Conservation (phyloP, 345 rosid species). For the Corchorus olitorius region DNA sequence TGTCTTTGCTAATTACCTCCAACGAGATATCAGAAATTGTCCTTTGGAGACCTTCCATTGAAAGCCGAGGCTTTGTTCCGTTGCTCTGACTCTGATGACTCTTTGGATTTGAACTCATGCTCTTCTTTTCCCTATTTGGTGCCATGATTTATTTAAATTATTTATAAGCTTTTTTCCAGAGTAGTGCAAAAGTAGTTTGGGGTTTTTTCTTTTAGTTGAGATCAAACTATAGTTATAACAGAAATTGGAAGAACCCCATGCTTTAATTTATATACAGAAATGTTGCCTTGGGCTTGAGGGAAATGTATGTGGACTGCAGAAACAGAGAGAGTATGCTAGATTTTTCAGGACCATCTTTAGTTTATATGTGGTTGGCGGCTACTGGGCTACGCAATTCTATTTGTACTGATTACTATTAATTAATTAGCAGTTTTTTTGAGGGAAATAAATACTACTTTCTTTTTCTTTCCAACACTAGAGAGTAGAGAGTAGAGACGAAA, state of each 20-base stretch:
- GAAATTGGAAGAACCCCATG: neutral
- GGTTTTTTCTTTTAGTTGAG: too few species aligned
- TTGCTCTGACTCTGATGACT: neutral
- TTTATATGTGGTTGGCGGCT: neutral
- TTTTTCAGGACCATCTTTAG: slow-evolving; percentile 22
- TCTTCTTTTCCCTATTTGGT: slow-evolving; percentile 33
- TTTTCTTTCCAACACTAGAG: neutral
- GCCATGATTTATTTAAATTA: too few species aligned
- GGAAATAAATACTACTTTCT: too few species aligned
- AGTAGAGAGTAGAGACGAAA: too few species aligned
- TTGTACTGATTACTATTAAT: too few species aligned
- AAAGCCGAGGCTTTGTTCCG: slow-evolving; percentile 26
- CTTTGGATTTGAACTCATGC: slow-evolving; percentile 12
- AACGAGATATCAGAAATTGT: slow-evolving; percentile 68
- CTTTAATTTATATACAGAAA: slow-evolving; percentile 19
- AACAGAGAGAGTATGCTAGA: too few species aligned
- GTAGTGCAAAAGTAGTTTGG: too few species aligned
- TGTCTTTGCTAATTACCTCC: slow-evolving; percentile 48
- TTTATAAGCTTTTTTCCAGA: too few species aligned
- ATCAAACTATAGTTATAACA: too few species aligned
- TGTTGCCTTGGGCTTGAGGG: neutral
- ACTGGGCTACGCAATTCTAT: neutral
- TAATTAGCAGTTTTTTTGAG: too few species aligned
- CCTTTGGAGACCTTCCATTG: slow-evolving; percentile 56
- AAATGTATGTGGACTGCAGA: slow-evolving; percentile 7